Conservation (phyloP, 371 early-diverging fungal genomes). For the Parasitella parasitica region DNA sequence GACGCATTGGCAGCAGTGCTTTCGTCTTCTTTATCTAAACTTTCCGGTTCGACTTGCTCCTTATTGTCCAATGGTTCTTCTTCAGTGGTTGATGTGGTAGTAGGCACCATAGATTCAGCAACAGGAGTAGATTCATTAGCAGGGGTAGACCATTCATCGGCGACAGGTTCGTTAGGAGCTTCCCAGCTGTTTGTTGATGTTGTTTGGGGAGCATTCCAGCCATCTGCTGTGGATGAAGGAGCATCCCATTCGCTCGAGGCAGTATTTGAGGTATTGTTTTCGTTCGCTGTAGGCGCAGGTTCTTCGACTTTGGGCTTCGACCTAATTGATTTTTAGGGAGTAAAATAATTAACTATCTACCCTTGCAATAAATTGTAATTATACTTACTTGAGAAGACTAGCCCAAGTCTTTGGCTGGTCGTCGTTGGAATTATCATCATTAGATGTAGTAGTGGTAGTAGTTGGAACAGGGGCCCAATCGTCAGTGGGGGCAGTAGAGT, state of each 20-base stretch:
- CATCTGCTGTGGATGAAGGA: conserved; percentile 4
- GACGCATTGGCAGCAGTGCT: background rate
- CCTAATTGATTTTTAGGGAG: conserved; percentile 13
- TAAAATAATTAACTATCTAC: background rate
- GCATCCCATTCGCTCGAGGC: conserved; percentile 22
- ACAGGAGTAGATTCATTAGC: conserved; percentile 15
- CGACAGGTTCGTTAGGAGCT: conserved; percentile 10
- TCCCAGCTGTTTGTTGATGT: conserved; percentile 24
- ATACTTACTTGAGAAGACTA: conserved; percentile 70
- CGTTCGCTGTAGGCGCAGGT: conserved; percentile 1
- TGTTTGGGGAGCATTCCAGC: conserved; percentile 14
- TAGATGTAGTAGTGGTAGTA: conserved; percentile 5
- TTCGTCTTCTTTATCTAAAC: conserved; percentile 4
- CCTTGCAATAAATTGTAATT: background rate
- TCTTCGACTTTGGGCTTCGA: conserved; percentile 48
- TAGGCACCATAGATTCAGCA: background rate
- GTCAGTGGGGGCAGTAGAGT: conserved; percentile 5
- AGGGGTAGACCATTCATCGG: conserved; percentile 30
- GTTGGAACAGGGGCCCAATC: conserved; percentile 19
- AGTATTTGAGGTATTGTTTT: conserved; percentile 2
- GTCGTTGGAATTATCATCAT: conserved; percentile 12
- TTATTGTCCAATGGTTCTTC: background rate
- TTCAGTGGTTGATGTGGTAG: background rate
- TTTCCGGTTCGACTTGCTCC: background rate
- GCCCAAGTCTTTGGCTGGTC: conserved; percentile 73